Evolutionary conservation across 495 filamentous ascomycete genomes (phyloP), one percentile per base, ranked within the genome.

Genomic region (Rhypophila decipiens): DNA sequence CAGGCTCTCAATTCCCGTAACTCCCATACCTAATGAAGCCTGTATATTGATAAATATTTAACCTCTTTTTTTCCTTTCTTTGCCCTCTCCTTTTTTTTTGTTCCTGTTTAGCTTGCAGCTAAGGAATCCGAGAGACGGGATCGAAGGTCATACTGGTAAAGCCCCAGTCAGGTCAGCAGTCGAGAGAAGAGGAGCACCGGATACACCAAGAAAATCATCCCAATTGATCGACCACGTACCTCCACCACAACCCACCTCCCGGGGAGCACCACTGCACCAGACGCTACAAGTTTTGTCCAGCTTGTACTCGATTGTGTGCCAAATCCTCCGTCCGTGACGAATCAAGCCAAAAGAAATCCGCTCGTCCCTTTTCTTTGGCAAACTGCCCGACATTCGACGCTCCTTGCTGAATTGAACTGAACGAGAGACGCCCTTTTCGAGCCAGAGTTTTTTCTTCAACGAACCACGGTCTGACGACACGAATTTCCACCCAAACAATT

Each of bases 21-120:
- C n/a, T n/a, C n/a, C n/a, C n/a, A n/a, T 34, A 46, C 60, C 52
- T 58, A 58, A 60, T 58, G 57, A 60, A 47, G 60, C 57, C 57
- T 60, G 57, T 60, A 49, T 60, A 58, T 63, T 60, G 52, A 60
- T 7, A 18, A 50, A 39, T 49, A 21, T 39, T 47, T 57, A 44
- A 34, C 29, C 7, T 52, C 53, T 20, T 39, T 38, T 47, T 44
- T 45, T 57, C 37, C 24, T 34, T 29, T 42, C 35, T 43, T 37
- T 35, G n/a, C n/a, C n/a, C 46, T 45, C 60, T 39, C 24, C 27
- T 29, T 42, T 39, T 43, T 37, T 35, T 39, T 52, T 40, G n/a
- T 45, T 34, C 29, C 31, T 5, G 46, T 36, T 35, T 37, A 31
- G 24, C 12, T 42, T 23, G 40, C 31, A 21, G 36, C n/a, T 12